Evolutionary conservation across 306 rosid species (phyloP), one percentile per base, ranked within the genome.

Genomic region (Benincasa hispida): DNA sequence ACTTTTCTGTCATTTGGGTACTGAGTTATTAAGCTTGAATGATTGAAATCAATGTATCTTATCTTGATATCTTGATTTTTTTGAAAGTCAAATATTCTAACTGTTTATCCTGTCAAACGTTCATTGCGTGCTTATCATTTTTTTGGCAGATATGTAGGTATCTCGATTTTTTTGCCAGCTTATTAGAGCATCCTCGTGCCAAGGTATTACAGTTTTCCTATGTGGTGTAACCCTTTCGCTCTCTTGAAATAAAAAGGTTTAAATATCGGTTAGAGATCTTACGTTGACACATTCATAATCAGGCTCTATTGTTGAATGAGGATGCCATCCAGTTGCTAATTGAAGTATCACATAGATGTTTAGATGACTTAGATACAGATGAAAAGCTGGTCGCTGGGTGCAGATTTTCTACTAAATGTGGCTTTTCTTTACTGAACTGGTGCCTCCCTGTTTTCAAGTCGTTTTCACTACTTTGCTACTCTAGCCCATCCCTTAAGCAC

Each of bases 121-220:
- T 7, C 15, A 42, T 5, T 17, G 32, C 41, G 34, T 25, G 56
- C 25, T 14, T 61, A 7, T 21, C 30, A 21, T 60, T 69, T 72
- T 56, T 48, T 82, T 77, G 86, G 82, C 86, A 94, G 98, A 87
- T 94, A 77, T 89, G 53, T 88, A 90, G 91, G 85, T 95, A 87
- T 79, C 90, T 94, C 78, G 97, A 94, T 79, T 94, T 94, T 90
- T 88, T 94, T 87, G 91, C 90, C 56, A 87, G 92, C 82, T 83
- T 94, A 79, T 82, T 87, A 85, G 98, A 90, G 92, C 97, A 94
- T 87, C 96, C 99, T 28, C 87, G 78, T 79, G 91, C 89, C 85
- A 89, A 94, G 99, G 99, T 94, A 74, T 32, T 37, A 37, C 39
- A 14, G 21, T 50, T 69, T 50, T 77, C 47, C 54, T 56, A 6